These are phyloP conservation scores for Strobilomyces echinocephalus DNA, from an alignment of 768 basidiomycete genomes.

Conservation along the genomic window DNA sequence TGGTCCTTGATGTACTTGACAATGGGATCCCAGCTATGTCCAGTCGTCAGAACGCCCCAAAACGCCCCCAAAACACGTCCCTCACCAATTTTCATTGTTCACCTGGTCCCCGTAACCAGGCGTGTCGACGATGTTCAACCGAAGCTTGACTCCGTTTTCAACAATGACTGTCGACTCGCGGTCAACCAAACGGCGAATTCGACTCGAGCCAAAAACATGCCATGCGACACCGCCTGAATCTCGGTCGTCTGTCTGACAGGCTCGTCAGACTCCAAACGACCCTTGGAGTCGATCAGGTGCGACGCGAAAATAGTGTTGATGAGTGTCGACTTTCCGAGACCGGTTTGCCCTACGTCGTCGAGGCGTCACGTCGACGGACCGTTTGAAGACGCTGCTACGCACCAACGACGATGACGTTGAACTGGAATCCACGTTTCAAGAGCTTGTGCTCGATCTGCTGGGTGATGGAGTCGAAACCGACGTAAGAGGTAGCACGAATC, in stretches of 20 bases:
- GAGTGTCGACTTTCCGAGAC: slow-evolving; percentile 96
- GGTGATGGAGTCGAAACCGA: slow-evolving; percentile 97
- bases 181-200: slow-evolving; percentile 8
- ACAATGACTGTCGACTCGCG: slow-evolving; percentile 64
- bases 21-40: slow-evolving; percentile 93
- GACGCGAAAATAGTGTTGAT: slow-evolving; percentile 99
- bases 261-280: slow-evolving; percentile 81
- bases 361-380: neutral
- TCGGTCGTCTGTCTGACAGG: slow-evolving; percentile 94
- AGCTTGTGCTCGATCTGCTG: slow-evolving; percentile 99
- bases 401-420: slow-evolving; percentile 98
- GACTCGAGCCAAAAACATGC: slow-evolving; percentile 42
- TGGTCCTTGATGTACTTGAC: slow-evolving; percentile 99
- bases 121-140: slow-evolving; percentile 97
- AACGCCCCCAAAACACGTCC: slow-evolving; percentile 7
- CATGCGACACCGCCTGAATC: slow-evolving; percentile 91
- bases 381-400: slow-evolving; percentile 28
- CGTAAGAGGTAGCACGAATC: slow-evolving; percentile 88
- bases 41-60: slow-evolving; percentile 2
- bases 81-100: slow-evolving; percentile 97
- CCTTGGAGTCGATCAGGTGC: slow-evolving; percentile 97
- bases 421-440: slow-evolving; percentile 98
- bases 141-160: slow-evolving; percentile 92
- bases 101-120: slow-evolving; percentile 98
- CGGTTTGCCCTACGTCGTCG: slow-evolving; percentile 75